These are phyloP conservation scores for Lanmaoa rubissima DNA, from an alignment of 768 basidiomycete species.

Conservation along the genomic window DNA sequence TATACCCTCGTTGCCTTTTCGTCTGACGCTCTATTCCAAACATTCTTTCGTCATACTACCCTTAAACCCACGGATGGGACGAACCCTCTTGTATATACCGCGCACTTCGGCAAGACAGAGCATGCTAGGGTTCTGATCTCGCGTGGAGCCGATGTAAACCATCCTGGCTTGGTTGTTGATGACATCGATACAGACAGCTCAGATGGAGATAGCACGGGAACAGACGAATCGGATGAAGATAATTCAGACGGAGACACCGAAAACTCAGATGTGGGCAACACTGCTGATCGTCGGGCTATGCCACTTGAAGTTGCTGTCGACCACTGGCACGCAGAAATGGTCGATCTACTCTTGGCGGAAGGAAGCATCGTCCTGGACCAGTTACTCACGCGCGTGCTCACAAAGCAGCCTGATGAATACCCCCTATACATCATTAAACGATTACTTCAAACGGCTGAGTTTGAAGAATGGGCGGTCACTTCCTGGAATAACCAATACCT, in stretches of 20 bases:
- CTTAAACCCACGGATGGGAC: not conserved
- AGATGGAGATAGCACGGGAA: too few species aligned
- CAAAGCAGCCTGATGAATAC: not conserved
- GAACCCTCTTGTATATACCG: slow-evolving; percentile 8
- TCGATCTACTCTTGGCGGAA: not conserved
- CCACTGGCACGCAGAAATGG: not conserved
- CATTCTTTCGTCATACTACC: not conserved
- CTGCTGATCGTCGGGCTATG: not conserved
- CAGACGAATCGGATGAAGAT: not conserved
- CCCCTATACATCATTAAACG: not conserved
- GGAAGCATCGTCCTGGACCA: not conserved
- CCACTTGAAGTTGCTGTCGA: not conserved
- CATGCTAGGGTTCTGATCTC: not conserved
- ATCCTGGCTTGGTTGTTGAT: not conserved
- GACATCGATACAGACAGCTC: too few species aligned
- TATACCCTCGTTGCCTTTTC: slow-evolving; percentile 5
- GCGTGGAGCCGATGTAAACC: not conserved
- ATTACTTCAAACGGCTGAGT: not conserved
- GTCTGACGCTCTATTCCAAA: not conserved
- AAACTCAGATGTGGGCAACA: not conserved
- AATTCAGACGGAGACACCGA: not conserved
- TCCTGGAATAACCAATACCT: not conserved
- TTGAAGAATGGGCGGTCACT: not conserved
- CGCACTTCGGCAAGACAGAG: not conserved
- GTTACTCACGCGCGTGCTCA: not conserved